Conservation (phyloP, 345 rosid genomes). For the Triadica sebifera region DNA sequence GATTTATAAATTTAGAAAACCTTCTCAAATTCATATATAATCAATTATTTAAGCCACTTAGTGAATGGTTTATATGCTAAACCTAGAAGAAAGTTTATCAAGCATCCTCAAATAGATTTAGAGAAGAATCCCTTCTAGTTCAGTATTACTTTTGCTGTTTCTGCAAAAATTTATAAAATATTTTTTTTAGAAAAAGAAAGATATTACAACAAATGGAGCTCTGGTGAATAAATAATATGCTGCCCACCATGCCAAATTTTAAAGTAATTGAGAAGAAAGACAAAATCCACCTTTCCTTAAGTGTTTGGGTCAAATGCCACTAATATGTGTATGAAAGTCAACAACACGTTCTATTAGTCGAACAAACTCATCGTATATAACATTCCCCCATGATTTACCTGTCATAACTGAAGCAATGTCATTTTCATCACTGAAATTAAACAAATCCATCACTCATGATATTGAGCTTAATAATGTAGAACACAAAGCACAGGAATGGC, state of each 20-base stretch:
- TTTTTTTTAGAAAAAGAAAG: background rate
- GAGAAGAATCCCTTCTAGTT: background rate
- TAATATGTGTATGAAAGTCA: slow-evolving; percentile 81
- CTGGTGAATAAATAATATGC: background rate
- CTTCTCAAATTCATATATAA: background rate
- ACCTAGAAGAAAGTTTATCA: background rate
- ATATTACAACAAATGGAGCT: background rate
- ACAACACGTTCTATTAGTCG: slow-evolving; percentile 86
- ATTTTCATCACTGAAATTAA: background rate
- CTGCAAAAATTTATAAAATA: background rate
- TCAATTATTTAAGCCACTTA: background rate
- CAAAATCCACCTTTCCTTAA: slow-evolving; percentile 66
- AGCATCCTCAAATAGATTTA: background rate
- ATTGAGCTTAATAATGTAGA: background rate
- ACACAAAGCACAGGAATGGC: background rate
- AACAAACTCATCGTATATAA: slow-evolving; percentile 85
- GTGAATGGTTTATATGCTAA: background rate
- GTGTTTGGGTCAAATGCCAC: slow-evolving; percentile 86
- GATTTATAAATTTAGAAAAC: too few species aligned
- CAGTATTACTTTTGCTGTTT: background rate
- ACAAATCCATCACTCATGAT: background rate
- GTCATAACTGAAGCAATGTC: slow-evolving; percentile 24
- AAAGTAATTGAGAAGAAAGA: slow-evolving; percentile 11
- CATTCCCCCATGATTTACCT: slow-evolving; percentile 97
- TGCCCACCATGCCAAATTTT: background rate